Percentiles rank a stretch among this genome's conserved stretches.
phyloP scores from a whole-genome alignment of 257 asterid genomes.

The Ocimum tenuiflorum region DNA sequence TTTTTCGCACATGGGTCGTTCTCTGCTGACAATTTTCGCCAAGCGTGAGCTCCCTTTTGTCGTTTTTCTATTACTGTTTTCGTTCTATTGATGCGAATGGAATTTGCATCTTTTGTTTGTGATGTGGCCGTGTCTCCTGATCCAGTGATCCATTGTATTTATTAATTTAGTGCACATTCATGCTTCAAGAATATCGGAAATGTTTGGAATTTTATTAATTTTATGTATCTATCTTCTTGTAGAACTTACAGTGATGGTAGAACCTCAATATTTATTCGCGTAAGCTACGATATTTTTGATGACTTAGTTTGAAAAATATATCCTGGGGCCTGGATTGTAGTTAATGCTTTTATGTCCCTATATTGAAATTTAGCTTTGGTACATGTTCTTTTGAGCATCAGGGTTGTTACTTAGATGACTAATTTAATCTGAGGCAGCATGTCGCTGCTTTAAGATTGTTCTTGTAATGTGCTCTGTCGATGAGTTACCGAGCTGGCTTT shows the following conservation, averaged over 20 bases:
- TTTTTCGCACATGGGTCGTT: constrained; percentile 38
- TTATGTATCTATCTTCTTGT: neutral
- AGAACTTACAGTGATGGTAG: neutral
- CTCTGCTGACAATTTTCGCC: constrained; percentile 55
- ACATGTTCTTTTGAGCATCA: neutral
- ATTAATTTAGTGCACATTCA: neutral
- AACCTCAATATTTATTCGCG: neutral
- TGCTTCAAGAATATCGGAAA: neutral
- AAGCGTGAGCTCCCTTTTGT: constrained; percentile 57
- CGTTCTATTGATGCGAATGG: neutral
- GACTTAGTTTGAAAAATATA: neutral
- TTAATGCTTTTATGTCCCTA: neutral
- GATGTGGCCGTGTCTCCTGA: constrained; percentile 2
- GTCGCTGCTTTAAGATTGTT: neutral
- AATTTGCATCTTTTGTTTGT: constrained; percentile 13
- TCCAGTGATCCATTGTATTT: constrained; percentile 20
- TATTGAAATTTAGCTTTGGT: neutral
- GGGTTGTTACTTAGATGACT: neutral
- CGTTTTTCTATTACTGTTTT: neutral
- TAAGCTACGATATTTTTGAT: neutral
- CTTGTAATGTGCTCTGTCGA: neutral
- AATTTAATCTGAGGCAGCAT: neutral
- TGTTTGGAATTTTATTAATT: neutral
- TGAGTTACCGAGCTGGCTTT: neutral
- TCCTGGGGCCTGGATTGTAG: neutral